These are phyloP conservation scores for Neoboletus magnificus DNA, from an alignment of 768 basidiomycete genomes.

Conservation along the genomic window DNA sequence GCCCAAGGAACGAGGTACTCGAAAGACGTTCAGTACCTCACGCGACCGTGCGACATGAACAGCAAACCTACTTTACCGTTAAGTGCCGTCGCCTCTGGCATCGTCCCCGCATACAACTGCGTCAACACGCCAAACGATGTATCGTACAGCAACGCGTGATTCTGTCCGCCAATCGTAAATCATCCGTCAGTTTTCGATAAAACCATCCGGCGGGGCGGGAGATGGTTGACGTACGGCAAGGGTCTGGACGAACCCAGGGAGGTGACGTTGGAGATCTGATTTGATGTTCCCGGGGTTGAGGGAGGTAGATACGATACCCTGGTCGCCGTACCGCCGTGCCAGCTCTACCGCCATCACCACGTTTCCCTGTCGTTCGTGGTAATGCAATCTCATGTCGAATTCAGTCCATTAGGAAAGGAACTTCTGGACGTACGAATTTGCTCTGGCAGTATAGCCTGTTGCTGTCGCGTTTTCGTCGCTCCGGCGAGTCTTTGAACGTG, in stretches of 20 bases:
- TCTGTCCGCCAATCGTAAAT: conserved; percentile 10
- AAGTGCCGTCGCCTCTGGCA: conserved; percentile 35
- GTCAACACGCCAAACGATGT: conserved; percentile 39
- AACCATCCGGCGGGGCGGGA: not conserved
- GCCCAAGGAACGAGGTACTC: conserved; percentile 50
- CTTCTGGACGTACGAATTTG: conserved; percentile 41
- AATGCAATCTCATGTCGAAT: not conserved
- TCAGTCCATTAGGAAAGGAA: not conserved
- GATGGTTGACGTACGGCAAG: conserved; percentile 13
- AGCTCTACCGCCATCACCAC: conserved; percentile 45
- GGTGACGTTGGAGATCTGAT: conserved; percentile 30
- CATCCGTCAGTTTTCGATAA: not conserved
- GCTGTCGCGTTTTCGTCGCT: conserved; percentile 18
- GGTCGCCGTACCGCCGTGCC: conserved; percentile 42
- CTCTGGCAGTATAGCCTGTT: conserved; percentile 33
- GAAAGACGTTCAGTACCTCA: not conserved
- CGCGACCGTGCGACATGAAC: not conserved
- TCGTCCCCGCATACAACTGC: conserved; percentile 42
- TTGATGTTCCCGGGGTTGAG: conserved; percentile 45
- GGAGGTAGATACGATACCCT: conserved; percentile 44
- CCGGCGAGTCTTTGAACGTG: conserved; percentile 37
- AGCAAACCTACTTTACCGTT: conserved; percentile 40
- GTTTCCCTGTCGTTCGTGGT: conserved; percentile 36
- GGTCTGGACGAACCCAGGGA: conserved; percentile 1
- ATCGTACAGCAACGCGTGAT: conserved; percentile 25